Evolutionary conservation across 2,329 filamentous ascomycete species (phyloP).

Genomic region (Aureobasidium sp.): DNA sequence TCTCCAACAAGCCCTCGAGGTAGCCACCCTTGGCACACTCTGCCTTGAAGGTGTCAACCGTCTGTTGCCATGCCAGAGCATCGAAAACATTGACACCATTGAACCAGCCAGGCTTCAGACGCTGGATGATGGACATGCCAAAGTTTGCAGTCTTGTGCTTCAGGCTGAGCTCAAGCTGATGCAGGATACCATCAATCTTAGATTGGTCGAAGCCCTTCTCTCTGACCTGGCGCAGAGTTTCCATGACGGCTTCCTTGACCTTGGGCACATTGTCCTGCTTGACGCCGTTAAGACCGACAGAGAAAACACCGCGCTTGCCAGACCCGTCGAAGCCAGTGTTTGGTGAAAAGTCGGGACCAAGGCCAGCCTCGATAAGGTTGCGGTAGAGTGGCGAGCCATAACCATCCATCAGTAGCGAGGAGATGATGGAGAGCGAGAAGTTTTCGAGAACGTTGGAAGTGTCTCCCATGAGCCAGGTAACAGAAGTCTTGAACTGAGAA

Average conservation of each 20-base stretch:
- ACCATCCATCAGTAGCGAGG: conserved; percentile 79
- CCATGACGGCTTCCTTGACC: conserved; percentile 65
- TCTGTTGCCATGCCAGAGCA: conserved; percentile 83
- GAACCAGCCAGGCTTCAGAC: conserved; percentile 89
- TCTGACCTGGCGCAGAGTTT: conserved; percentile 61
- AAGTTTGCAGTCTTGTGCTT: conserved; percentile 98
- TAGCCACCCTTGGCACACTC: conserved; percentile 70
- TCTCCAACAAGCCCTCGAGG: conserved; percentile 75
- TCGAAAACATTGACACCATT: conserved; percentile 90
- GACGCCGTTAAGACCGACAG: conserved; percentile 84
- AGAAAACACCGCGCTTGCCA: conserved; percentile 72
- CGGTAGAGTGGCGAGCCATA: conserved; percentile 92
- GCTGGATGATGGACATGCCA: conserved; percentile 81
- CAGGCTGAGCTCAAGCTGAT: conserved; percentile 84
- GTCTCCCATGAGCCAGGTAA: conserved; percentile 86
- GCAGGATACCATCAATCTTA: conserved; percentile 89
- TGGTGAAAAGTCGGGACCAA: conserved; percentile 88
- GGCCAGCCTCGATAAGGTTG: conserved; percentile 76
- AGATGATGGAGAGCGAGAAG: conserved; percentile 75
- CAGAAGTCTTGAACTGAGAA: conserved; percentile 86
- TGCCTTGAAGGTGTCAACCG: conserved; percentile 71
- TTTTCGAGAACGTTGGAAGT: conserved; percentile 76
- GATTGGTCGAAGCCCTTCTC: conserved; percentile 75
- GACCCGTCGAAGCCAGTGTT: conserved; percentile 87
- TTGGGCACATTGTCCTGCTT: conserved; percentile 68